Base-by-base conservation (phyloP, 2,329 filamentous ascomycete species). In the Aspergillus caelatus region DNA sequence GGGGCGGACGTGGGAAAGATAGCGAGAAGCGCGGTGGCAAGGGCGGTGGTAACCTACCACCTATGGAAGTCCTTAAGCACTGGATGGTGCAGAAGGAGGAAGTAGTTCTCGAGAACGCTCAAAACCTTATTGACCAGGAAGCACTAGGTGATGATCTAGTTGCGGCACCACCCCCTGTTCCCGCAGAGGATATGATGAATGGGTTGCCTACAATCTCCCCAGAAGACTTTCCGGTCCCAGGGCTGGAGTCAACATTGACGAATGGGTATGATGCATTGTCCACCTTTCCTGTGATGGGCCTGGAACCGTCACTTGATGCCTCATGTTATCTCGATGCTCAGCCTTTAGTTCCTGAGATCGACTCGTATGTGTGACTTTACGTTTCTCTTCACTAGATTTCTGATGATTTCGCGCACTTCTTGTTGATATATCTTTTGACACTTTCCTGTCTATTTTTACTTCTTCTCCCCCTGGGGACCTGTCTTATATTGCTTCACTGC, bases 21-120 rank as follows among this genome's bases (percentile, higher is more conserved):
- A 85, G 84, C 65, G 84, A 88, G 75, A 84, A 85, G 69, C 80
- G 86, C 55, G 86, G 86, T 56, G 87, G 86, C 28, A 88, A 87
- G 68, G 86, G 86, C 11, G 86, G 86, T 45, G 86, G 87, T n/a
- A 85, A 87, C 65, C 78, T 84, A 65, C 87, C 87, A 4, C 79
- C 85, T 1, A 89, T 89, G 82, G 86, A 88, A 39, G 80, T 82
- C 57, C 77, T 88, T 64, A 88, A 86, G 73, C 79, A 83, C 62
- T 89, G 86, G 86, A 86, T 89, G 78, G 78, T 81, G 65, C 84
- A 88, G 75, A 80, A 84, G 56, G 82, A 85, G 61, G 85, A 86
- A 68, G 65, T 78, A 48, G 79, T 80, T 36, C 67, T 75, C 30
- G 77, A 78, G 55, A 77, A 78, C 64, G 71, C 72, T 32, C 66